Base-by-base conservation (phyloP, 2,329 filamentous ascomycete genomes). In the Chaetomium globosum region DNA sequence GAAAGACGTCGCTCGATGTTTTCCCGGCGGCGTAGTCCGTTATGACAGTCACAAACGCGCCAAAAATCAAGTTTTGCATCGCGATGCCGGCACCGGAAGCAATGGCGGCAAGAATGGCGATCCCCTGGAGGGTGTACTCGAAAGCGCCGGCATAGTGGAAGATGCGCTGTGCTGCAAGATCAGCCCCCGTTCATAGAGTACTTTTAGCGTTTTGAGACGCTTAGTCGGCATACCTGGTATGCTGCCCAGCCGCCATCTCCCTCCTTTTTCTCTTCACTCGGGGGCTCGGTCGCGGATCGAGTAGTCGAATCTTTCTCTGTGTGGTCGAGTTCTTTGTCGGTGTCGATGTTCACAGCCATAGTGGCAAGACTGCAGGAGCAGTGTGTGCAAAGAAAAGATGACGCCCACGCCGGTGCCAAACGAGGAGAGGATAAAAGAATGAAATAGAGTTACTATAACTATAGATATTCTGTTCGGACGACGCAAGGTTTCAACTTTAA, bases 31-130 rank as follows among this genome's bases (percentile, higher is more conserved):
- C 75, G 46, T 78, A 83, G 31, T 78, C 74, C 55, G 78, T 82
- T 67, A 83, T 82, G 48, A 76, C 70, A 4, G 77, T 79, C 4
- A 82, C 78, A 54, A 82, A 82, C 60, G 78, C 75, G 12, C 82
- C 83, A 67, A 84, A 85, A 4, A 85, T 74, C n/a, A 84, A 65
- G 66, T 81, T 78, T 79, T 83, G 83, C 30, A 84, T 68, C 0
- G 82, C 81, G 2, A 83, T 74, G 8, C 80, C 70, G 12, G 78
- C 78, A 54, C 81, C 82, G 7, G 78, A 76, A 8, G 73, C 79
- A 49, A 81, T 76, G 12, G 80, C 77, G 21, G 76, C 76, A 4
- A 72, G 4, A 8, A 61, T 28, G 28, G 67, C 66, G 31, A 71
- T 48, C 39, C 43, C 65, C 36, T 68, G 67, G 19, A 72, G 36